Evolutionary conservation across 2,329 filamentous ascomycete genomes (phyloP).

Genomic region (Aspergillus ruber): DNA sequence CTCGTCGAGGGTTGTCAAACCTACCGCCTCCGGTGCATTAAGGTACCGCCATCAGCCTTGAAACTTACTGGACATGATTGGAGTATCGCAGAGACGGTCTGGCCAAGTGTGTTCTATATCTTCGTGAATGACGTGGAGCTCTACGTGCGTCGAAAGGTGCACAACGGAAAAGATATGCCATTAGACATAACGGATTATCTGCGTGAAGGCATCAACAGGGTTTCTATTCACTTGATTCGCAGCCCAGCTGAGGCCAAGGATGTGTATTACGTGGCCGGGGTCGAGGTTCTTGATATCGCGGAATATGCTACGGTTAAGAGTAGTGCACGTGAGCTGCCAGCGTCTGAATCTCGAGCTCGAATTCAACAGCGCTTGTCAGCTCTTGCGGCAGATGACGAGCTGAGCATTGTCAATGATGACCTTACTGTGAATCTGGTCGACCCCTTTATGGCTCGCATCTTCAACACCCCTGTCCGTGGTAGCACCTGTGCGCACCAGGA

Average conservation of each 20-base stretch:
- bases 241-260: constrained; percentile 26
- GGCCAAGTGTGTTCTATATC: constrained; percentile 66
- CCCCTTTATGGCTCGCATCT: constrained; percentile 60
- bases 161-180: constrained; percentile 70
- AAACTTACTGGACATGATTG: constrained; percentile 49
- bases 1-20: constrained; percentile 51
- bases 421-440: constrained; percentile 60
- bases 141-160: constrained; percentile 57
- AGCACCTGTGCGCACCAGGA: constrained; percentile 67
- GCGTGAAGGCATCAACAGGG: constrained; percentile 52
- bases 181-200: constrained; percentile 64
- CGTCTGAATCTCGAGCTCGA: constrained; percentile 46
- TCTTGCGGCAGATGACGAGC: constrained; percentile 50
- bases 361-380: constrained; percentile 51
- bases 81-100: constrained; percentile 58
- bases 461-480: constrained; percentile 66
- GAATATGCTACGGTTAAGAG: constrained; percentile 33
- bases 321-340: constrained; percentile 37
- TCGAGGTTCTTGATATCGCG: constrained; percentile 62
- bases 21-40: constrained; percentile 65
- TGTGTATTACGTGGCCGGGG: constrained; percentile 53
- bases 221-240: constrained; percentile 50
- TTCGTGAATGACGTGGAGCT: constrained; percentile 58
- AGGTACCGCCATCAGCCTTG: constrained; percentile 25
- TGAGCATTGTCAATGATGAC: constrained; percentile 53